A percentile compares a stretch with the other conserved stretches of the same genome.
Evolutionary conservation across 1,284 basidiomycete species (phyloP).

Genomic region (Microbotryum violaceum): DNA sequence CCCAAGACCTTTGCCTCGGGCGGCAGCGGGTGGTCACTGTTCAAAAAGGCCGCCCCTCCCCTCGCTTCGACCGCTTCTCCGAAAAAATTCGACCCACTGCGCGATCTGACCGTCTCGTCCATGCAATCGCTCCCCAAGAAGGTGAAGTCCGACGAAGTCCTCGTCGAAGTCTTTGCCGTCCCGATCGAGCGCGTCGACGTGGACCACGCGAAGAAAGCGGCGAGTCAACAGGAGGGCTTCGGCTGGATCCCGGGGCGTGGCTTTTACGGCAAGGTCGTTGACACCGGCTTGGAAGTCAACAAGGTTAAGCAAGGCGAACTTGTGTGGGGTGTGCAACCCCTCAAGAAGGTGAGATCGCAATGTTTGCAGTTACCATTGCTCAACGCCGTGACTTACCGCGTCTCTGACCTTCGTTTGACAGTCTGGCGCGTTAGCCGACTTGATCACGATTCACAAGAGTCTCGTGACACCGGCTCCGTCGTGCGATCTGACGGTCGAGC

Average conservation of each 20-base stretch:
- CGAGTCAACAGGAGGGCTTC: slow-evolving; percentile 29
- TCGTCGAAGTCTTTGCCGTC: slow-evolving; percentile 43
- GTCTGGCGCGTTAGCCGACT: slow-evolving; percentile 43
- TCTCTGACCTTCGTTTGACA: slow-evolving; percentile 2
- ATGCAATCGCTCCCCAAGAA: slow-evolving; percentile 36
- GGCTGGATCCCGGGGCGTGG: slow-evolving; percentile 43
- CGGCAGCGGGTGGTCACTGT: not conserved
- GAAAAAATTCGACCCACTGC: slow-evolving; percentile 8
- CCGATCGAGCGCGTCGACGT: slow-evolving; percentile 42
- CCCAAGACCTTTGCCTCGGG: not conserved
- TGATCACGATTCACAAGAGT: slow-evolving; percentile 39
- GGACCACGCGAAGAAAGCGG: slow-evolving; percentile 34
- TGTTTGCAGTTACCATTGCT: not conserved
- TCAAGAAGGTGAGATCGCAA: slow-evolving; percentile 33
- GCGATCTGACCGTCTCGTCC: slow-evolving; percentile 15
- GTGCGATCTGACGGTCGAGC: slow-evolving; percentile 39
- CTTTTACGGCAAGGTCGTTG: slow-evolving; percentile 43
- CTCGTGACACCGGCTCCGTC: slow-evolving; percentile 40
- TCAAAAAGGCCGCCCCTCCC: not conserved
- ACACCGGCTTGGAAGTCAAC: slow-evolving; percentile 36
- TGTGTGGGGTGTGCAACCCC: slow-evolving; percentile 43
- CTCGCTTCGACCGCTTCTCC: not conserved
- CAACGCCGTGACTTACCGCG: not conserved
- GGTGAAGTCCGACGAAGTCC: slow-evolving; percentile 39
- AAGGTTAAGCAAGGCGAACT: slow-evolving; percentile 41